Percentiles rank a stretch among this genome's conserved stretches.
These are phyloP conservation scores for Fusarium piperis DNA, from an alignment of 2,329 filamentous ascomycete genomes.

Conservation along the genomic window DNA sequence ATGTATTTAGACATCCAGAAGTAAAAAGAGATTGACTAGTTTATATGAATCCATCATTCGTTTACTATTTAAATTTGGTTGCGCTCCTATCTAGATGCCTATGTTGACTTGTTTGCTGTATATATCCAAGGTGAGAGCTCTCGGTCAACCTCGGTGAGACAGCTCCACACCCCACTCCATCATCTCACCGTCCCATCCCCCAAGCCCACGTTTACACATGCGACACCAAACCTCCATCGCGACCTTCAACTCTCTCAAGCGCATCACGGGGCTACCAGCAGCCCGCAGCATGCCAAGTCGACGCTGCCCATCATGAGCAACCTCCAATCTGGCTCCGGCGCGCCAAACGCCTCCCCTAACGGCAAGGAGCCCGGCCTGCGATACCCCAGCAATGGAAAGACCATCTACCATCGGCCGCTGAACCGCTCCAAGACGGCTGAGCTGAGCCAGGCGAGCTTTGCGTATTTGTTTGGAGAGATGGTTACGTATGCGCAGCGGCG, in stretches of 20 bases:
- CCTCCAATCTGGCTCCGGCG: constrained; percentile 57
- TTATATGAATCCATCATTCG: neutral
- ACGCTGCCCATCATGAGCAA: constrained; percentile 57
- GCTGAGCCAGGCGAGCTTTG: constrained; percentile 92
- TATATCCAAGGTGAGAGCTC: constrained; percentile 18
- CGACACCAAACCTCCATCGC: constrained; percentile 15
- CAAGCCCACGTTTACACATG: constrained; percentile 36
- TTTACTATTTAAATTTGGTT: neutral
- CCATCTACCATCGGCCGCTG: constrained; percentile 95
- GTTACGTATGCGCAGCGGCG: constrained; percentile 91
- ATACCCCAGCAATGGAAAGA: constrained; percentile 93
- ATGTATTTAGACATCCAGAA: neutral
- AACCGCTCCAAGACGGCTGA: constrained; percentile 90
- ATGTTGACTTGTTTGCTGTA: neutral
- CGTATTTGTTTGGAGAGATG: constrained; percentile 96
- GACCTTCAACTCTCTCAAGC: neutral
- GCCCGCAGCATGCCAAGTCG: constrained; percentile 32
- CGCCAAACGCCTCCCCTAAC: constrained; percentile 47
- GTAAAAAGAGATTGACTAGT: neutral
- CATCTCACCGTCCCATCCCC: constrained; percentile 13
- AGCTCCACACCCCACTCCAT: constrained; percentile 37
- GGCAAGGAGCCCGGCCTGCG: constrained; percentile 73
- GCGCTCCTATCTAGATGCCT: neutral
- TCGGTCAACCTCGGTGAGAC: constrained; percentile 37
- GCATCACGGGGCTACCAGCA: neutral